Base-by-base conservation (phyloP, 2,329 filamentous ascomycete genomes). In the Byssochlamys sp. region DNA sequence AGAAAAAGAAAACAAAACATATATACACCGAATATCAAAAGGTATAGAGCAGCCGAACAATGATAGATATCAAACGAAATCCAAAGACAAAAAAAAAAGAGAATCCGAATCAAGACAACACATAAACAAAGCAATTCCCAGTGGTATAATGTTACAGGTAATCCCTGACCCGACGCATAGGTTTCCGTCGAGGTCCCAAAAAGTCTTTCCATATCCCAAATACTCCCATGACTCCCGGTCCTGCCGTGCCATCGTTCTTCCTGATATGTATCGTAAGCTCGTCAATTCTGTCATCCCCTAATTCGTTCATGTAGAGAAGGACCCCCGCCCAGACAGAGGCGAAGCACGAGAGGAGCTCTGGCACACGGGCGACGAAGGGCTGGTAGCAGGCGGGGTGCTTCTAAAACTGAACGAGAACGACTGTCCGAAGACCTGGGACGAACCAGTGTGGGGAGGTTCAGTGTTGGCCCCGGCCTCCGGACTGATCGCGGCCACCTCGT, bases 331-430 rank as follows among this genome's bases (percentile, higher is more conserved):
- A 31, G 66, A 70, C 12, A 59, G 28, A 2, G 67, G 58, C 27
- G 63, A 66, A 35, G 66, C 61, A 49, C 69, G 71, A 0, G 67
- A 65, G 9, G 65, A 64, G 10, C 62, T 63, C 11, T 63, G 61
- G 50, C 71, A 73, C 19, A 69, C 63, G 7, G 72, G 71, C 6
- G 71, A 73, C 12, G 72, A 68, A 26, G 72, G 71, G 2, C 68
- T 67, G 1, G 71, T 73, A 53, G 64, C 63, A 1, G 70, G 68
- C 11, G 72, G 71, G 7, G 71, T 71, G n/a, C 65, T 62, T 35
- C 59, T 68, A 25, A 72, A 45, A n/a, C 39, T 45, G 12, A 45
- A 45, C 7, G 39, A 62, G 39, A 68, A 68, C 7, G 67, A 61
- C 28, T 65, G 65, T n/a, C 64, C 53, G 53, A 67, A 71, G n/a